A percentile compares a stretch with the other conserved stretches of the same genome.
Evolutionary conservation across 148 eudicot genomes (phyloP).

Genomic region (Fagopyrum tataricum): DNA sequence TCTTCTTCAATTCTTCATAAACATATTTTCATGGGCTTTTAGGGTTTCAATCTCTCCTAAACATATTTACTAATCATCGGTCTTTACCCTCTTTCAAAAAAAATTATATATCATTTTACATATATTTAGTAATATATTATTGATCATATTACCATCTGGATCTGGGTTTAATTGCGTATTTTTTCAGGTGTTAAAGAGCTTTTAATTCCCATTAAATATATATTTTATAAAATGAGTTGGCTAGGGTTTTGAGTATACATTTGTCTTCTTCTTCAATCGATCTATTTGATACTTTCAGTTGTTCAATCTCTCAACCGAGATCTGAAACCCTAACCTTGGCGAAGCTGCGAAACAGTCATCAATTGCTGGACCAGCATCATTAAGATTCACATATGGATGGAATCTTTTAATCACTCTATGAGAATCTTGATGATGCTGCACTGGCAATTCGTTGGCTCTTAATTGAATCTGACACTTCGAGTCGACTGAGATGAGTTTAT

Average conservation of each 20-base stretch:
- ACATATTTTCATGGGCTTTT: no score
- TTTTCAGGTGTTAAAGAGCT: no score
- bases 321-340: neutral
- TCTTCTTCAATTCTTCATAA: no score
- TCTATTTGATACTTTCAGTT: neutral
- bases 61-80: no score
- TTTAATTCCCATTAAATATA: neutral
- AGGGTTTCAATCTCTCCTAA: no score
- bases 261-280: neutral
- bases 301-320: neutral
- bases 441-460: constrained; percentile 1
- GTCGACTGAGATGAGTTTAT: neutral
- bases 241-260: neutral
- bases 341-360: neutral
- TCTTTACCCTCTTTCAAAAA: no score
- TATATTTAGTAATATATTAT: no score
- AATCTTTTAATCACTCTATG: neutral
- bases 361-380: neutral
- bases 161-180: no score
- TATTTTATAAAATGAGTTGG: neutral
- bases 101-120: no score
- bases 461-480: neutral
- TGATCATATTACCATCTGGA: no score
- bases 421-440: constrained; percentile 10
- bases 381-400: constrained; percentile 2